Evolutionary conservation across 805 yeast species (phyloP).

Genomic region (Saccharomycopsis capsularis): DNA sequence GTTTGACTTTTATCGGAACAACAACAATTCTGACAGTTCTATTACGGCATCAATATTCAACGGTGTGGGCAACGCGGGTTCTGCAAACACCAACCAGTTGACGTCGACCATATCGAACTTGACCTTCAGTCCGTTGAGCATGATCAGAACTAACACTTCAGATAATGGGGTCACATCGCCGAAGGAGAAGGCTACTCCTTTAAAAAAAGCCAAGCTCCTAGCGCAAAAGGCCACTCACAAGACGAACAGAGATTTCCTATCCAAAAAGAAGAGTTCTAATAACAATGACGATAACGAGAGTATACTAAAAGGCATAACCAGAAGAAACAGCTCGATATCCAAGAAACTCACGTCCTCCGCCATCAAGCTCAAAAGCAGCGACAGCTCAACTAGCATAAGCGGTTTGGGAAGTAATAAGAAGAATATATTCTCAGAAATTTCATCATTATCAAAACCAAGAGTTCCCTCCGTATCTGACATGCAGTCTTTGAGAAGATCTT

Average conservation of each 20-base stretch:
- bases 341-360: background rate
- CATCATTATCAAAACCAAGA: slow-evolving; percentile 11
- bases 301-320: background rate
- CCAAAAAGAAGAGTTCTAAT: slow-evolving; percentile 7
- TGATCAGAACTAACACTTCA: slow-evolving; percentile 12
- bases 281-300: slow-evolving; percentile 4
- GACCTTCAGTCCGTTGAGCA: slow-evolving; percentile 19
- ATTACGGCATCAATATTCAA: background rate
- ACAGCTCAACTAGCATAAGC: background rate
- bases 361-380: background rate
- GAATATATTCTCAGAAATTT: slow-evolving; percentile 8
- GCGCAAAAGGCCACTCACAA: slow-evolving; percentile 12
- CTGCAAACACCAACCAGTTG: background rate
- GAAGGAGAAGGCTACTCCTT: slow-evolving; percentile 9
- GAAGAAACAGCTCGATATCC: background rate
- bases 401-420: background rate
- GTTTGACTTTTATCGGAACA: slow-evolving; percentile 15
- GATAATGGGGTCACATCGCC: slow-evolving; percentile 3
- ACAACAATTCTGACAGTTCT: slow-evolving; percentile 14
- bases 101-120: slow-evolving; percentile 16
- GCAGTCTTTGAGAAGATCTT: slow-evolving; percentile 2
- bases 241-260: slow-evolving; percentile 7
- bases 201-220: slow-evolving; percentile 12
- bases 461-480: background rate
- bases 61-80: background rate